Evolutionary conservation across 345 rosid genomes (phyloP), one percentile per base, ranked within the genome.

Genomic region (Aquilaria yunnanensis): DNA sequence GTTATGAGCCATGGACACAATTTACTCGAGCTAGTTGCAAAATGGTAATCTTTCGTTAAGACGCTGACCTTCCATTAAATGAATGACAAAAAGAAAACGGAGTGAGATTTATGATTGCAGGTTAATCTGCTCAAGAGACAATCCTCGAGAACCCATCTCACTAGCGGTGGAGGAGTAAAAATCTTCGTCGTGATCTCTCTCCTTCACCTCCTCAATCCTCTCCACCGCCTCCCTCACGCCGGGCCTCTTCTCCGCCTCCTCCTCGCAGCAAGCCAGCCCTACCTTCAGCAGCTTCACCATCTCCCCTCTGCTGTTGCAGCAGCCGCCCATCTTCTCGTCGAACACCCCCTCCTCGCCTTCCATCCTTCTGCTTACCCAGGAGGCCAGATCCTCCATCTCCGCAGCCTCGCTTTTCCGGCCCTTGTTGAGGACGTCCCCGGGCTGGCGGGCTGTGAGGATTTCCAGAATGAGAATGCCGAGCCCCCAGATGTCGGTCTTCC

Each of bases 401-500:
- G 23, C 43, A 3, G 73, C 49, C 2, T 72, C 81, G 2, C 51
- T 72, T 45, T 67, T 68, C 63, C 78, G 78, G 5, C 80, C 77
- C 33, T 66, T 61, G 32, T 78, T 82, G 32, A 77, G 47, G 64
- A 78, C 83, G 60, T 75, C 87, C 2, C 85, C 68, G 0, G 97
- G 98, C 56, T 80, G 47, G 30, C 72, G 86, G 1, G 92, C 95
- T 0, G 96, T 85, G 29, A 94, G 32, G 75, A 86, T 79, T 80
- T 90, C 99, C 4, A 94, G 61, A 54, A 94, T 85, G 64, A 94
- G 64, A 10, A 85, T 74, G 33, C 99, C 99, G 0, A 90, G 71
- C 11, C 82, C 76, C 97, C 97, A 94, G 0, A 88, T 82, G 48
- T 94, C 97, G 0, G 99, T 94, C 76, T 90, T 90, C 77, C 84